These are phyloP conservation scores for Chlamydomonas sp. DNA, from an alignment of 139 green algal species.

Conservation along the genomic window DNA sequence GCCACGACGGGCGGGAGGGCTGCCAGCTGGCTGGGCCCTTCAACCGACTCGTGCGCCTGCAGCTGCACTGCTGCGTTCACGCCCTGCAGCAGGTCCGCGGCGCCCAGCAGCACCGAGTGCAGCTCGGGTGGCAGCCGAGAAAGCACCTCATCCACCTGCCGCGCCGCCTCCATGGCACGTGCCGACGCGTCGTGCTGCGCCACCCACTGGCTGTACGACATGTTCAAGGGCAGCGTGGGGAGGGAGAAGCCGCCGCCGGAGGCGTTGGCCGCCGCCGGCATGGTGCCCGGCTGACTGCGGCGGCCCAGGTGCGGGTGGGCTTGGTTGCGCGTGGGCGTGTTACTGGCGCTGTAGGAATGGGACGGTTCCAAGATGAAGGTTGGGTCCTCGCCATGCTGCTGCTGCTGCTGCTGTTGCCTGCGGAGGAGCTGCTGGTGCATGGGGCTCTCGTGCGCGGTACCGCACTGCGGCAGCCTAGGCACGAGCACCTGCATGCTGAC, in stretches of 20 bases:
- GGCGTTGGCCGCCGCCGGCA: neutral
- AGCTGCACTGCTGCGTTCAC: neutral
- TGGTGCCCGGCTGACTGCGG: neutral
- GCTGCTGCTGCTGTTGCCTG: neutral
- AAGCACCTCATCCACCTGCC: conserved; percentile 23
- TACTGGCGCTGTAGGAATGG: neutral
- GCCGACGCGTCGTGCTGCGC: conserved; percentile 6
- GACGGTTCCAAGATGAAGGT: neutral
- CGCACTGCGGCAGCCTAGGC: neutral
- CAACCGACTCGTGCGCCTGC: neutral
- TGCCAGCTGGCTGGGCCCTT: neutral
- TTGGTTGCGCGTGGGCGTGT: neutral
- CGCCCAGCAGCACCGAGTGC: conserved; percentile 28
- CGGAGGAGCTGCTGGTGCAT: neutral
- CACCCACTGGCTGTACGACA: conserved; percentile 33
- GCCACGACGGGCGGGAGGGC: conserved; percentile 14
- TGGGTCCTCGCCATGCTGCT: neutral
- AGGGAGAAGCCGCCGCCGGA: neutral
- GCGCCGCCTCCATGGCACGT: conserved; percentile 5
- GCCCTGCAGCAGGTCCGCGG: conserved; percentile 15
- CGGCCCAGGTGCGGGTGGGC: neutral
- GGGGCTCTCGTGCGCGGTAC: neutral
- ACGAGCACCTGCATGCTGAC: neutral
- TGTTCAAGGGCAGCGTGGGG: neutral
- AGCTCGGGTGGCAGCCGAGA: conserved; percentile 22